Evolutionary conservation across 495 filamentous ascomycete genomes (phyloP).

Genomic region (Aspergillus ostianus): DNA sequence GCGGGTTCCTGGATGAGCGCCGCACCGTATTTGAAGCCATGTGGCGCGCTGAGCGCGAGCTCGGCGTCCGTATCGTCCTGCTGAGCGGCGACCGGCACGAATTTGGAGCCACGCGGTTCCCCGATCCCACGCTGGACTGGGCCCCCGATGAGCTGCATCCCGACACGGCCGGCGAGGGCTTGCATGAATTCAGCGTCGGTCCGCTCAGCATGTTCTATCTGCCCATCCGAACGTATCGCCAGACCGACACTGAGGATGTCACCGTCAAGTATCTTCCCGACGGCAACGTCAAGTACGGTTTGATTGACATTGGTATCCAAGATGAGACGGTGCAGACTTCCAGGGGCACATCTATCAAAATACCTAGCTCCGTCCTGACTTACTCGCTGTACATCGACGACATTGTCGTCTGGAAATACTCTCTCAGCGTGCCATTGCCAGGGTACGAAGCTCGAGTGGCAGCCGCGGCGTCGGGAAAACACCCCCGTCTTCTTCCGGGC

Average conservation of each 20-base stretch:
- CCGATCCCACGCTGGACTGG: constrained; percentile 55
- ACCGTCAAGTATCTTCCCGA: constrained; percentile 80
- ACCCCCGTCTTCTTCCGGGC: constrained; percentile 16
- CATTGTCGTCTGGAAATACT: constrained; percentile 68
- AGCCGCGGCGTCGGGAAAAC: constrained; percentile 1
- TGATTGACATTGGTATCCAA: constrained; percentile 73
- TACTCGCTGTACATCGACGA: constrained; percentile 86
- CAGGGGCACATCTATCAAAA: constrained; percentile 22
- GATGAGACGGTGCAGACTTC: constrained; percentile 51
- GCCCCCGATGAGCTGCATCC: constrained; percentile 22
- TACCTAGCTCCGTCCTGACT: constrained; percentile 56
- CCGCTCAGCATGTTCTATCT: constrained; percentile 92
- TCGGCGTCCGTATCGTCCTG: constrained; percentile 75
- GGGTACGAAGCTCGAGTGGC: constrained; percentile 7
- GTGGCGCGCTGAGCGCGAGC: constrained; percentile 72
- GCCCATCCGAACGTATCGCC: constrained; percentile 77
- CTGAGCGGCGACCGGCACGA: constrained; percentile 91
- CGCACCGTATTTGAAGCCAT: constrained; percentile 79
- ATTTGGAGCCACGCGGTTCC: constrained; percentile 88
- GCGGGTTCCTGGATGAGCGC: constrained; percentile 79
- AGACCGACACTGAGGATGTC: constrained; percentile 75
- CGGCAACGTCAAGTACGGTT: constrained; percentile 89
- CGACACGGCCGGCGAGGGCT: constrained; percentile 46
- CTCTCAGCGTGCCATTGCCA: constrained; percentile 36
- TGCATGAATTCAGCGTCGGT: constrained; percentile 85